These are phyloP conservation scores for Pestalotiopsis sp. DNA, from an alignment of 2,329 filamentous ascomycete species.

Conservation along the genomic window DNA sequence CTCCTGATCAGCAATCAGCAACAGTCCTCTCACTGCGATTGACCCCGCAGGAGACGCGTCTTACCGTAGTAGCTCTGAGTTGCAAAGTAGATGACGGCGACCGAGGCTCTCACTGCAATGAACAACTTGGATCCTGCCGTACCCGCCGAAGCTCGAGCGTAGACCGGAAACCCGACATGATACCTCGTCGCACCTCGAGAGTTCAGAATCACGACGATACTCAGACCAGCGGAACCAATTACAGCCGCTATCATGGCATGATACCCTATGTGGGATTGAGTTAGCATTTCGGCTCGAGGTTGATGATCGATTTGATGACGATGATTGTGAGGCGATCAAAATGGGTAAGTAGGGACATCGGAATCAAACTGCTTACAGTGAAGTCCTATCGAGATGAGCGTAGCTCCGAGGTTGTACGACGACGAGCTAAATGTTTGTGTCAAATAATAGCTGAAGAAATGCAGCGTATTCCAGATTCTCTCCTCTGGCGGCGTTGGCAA, in stretches of 20 bases:
- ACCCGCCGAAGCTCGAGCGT: constrained; percentile 33
- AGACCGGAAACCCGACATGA: constrained; percentile 39
- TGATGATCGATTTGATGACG: constrained; percentile 13
- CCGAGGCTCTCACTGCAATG: constrained; percentile 35
- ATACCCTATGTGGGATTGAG: constrained; percentile 20
- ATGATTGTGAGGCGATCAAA: neutral
- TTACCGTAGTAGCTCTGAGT: constrained; percentile 36
- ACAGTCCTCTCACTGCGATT: neutral
- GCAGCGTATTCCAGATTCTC: constrained; percentile 25
- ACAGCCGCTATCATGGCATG: constrained; percentile 34
- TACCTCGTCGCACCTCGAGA: constrained; percentile 35
- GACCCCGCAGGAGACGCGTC: neutral
- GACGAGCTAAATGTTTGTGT: constrained; percentile 35
- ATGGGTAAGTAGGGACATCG: neutral
- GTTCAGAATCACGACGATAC: constrained; percentile 35
- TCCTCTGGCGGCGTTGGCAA: constrained; percentile 24
- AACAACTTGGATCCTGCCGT: constrained; percentile 42
- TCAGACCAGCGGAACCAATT: constrained; percentile 33
- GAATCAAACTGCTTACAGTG: constrained; percentile 15
- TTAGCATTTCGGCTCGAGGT: constrained; percentile 3
- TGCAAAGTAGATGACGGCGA: constrained; percentile 41
- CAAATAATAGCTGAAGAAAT: constrained; percentile 36
- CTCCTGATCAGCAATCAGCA: constrained; percentile 8
- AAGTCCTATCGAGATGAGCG: constrained; percentile 33
- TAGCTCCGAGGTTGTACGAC: constrained; percentile 35